phyloP scores from a whole-genome alignment of 306 rosid genomes.

The Castanea crenata region DNA sequence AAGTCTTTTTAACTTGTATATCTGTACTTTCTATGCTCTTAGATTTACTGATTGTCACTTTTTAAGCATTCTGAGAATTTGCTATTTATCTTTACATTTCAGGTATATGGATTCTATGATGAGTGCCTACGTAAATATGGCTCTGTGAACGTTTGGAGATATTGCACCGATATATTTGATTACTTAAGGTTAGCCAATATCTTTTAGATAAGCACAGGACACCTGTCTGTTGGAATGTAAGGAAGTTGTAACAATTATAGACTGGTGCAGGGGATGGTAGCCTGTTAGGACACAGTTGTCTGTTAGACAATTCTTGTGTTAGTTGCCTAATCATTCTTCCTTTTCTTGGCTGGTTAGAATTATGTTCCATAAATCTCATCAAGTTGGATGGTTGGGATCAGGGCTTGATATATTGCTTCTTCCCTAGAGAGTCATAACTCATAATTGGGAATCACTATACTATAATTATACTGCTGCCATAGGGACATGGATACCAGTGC shows the following conservation, averaged over 20 bases:
- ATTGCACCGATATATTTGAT: slow-evolving; percentile 96
- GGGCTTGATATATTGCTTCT: neutral
- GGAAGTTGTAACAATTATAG: slow-evolving; percentile 3
- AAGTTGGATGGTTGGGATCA: slow-evolving; percentile 5
- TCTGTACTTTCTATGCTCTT: slow-evolving; percentile 14
- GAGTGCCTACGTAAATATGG: slow-evolving; percentile 99
- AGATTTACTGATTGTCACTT: slow-evolving; percentile 30
- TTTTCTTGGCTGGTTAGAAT: neutral
- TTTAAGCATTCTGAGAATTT: slow-evolving; percentile 21
- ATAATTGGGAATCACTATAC: neutral
- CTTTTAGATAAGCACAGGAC: slow-evolving; percentile 12
- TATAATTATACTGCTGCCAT: neutral
- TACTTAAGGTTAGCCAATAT: slow-evolving; percentile 71
- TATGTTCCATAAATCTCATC: neutral
- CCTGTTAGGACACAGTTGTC: neutral
- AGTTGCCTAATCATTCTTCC: neutral
- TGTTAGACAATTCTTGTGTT: neutral
- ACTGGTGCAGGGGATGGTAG: neutral
- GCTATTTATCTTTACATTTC: slow-evolving; percentile 11
- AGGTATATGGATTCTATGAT: slow-evolving; percentile 99
- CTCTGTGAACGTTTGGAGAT: slow-evolving; percentile 99
- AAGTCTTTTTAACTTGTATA: slow-evolving; percentile 19
- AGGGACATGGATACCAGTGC: neutral
- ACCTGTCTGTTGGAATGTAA: slow-evolving; percentile 2
- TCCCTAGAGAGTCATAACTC: neutral